phyloP scores from a whole-genome alignment of 2,329 filamentous ascomycete species.

The Leptosphaerulina australis region DNA sequence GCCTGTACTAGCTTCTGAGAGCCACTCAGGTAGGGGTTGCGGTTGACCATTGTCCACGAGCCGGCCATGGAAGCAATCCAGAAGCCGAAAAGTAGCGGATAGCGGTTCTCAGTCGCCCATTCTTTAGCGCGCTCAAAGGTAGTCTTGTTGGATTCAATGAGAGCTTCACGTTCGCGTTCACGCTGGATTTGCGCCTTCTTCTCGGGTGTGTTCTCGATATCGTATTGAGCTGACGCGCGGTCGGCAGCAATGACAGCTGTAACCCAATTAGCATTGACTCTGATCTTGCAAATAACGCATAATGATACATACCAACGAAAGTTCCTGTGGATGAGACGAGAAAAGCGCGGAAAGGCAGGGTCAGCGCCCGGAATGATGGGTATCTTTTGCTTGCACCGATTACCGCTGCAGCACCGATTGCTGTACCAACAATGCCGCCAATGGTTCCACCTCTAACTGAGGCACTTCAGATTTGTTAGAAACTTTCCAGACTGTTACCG shows the following conservation, averaged over 20 bases:
- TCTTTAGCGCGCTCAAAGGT: conserved; percentile 66
- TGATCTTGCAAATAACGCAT: not conserved
- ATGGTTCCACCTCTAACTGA: conserved; percentile 80
- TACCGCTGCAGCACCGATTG: conserved; percentile 70
- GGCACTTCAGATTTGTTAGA: conserved; percentile 52
- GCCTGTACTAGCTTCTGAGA: conserved; percentile 92
- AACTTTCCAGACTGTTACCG: not conserved
- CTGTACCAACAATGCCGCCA: conserved; percentile 73
- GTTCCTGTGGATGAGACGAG: conserved; percentile 81
- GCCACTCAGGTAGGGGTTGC: conserved; percentile 74
- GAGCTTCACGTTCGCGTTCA: conserved; percentile 42
- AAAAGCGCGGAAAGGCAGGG: conserved; percentile 89
- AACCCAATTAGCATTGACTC: not conserved
- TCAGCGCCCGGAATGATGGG: conserved; percentile 78
- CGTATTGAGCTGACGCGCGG: conserved; percentile 71
- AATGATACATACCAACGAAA: conserved; percentile 65
- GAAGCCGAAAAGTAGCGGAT: conserved; percentile 79
- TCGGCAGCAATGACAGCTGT: conserved; percentile 81
- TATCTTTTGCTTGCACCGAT: conserved; percentile 72
- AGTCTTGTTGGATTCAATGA: conserved; percentile 61
- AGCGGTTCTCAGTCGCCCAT: conserved; percentile 81
- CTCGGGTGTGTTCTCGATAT: conserved; percentile 69
- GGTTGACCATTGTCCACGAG: conserved; percentile 75
- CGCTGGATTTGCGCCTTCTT: conserved; percentile 41
- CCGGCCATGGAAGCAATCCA: conserved; percentile 83